Evolutionary conservation across 2,329 filamentous ascomycete genomes (phyloP), one percentile per base, ranked within the genome.

Genomic region (Penicillium sp.): DNA sequence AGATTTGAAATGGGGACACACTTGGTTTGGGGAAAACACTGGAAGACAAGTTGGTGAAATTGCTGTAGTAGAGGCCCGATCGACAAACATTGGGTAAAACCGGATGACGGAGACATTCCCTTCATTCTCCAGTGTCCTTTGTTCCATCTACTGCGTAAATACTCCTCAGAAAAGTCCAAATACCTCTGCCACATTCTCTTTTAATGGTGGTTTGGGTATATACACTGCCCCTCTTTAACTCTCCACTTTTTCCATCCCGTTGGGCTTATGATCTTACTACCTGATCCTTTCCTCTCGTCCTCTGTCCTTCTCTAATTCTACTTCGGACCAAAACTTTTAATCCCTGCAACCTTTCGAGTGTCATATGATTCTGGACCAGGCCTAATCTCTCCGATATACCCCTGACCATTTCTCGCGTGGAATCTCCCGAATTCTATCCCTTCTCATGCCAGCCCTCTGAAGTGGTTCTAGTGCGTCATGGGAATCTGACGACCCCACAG

Each of bases 311-410:
- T 31, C 19, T 31, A 14, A 16, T 52, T 13, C 50, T 26, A 27
- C 31, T 27, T 45, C 44, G 29, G 51, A 27, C 51, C 51, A 24
- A 44, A 41, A 10, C 27, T 45, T 44, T 26, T 24, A 31, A 44
- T 33, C 43, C 43, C 51, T 43, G 41, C 43, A 35, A 37, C 26
- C 33, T 45, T 31, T 24, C 19, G n/a, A 21, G 29, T 16, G 37
- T 62, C 60, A 58, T 60, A 56, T 60, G 57, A 60, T 60, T 58
- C 31, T 56, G 13, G 31, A 16, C 43, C 35, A 19, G 33, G 53
- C 50, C 45, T 48, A 44, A 48, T 53, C 50, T 53, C 33, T 49
- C 53, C 51, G 45, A 53, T 53, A 50, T 56, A 50, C 52, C 54
- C 37, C 52, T 48, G 48, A 44, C 48, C 29, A 52, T 37, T 46